A percentile compares a stretch with the other conserved stretches of the same genome.
phyloP scores from a whole-genome alignment of 768 basidiomycete species.

The Hygrocybe punicea region DNA sequence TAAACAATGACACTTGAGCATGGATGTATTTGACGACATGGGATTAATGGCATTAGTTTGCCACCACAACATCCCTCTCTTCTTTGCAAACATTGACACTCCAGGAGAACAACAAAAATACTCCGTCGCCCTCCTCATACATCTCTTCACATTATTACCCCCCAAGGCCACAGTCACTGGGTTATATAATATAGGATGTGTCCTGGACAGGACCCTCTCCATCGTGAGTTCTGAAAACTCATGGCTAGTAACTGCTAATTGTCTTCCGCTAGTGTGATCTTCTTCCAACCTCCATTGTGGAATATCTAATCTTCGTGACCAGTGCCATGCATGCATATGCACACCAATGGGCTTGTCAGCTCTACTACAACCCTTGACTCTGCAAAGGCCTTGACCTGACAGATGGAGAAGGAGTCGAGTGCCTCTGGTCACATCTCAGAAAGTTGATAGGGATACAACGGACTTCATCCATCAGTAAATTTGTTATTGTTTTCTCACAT shows the following conservation, averaged over 20 bases:
- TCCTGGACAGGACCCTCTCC: conserved; percentile 29
- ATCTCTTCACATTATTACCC: conserved; percentile 31
- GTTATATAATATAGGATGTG: conserved; percentile 32
- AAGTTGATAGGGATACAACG: conserved; percentile 19
- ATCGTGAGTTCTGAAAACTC: conserved; percentile 23
- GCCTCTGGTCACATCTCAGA: conserved; percentile 30
- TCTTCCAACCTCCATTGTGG: conserved; percentile 14
- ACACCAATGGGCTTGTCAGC: conserved; percentile 35
- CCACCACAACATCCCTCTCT: conserved; percentile 30
- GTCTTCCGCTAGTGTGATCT: conserved; percentile 24
- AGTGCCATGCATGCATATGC: conserved; percentile 37
- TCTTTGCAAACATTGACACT: conserved; percentile 31
- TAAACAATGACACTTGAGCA: conserved; percentile 15
- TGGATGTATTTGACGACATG: conserved; percentile 19
- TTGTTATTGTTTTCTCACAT: not conserved
- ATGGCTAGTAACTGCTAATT: conserved; percentile 27
- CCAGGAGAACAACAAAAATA: conserved; percentile 32
- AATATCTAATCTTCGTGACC: conserved; percentile 22
- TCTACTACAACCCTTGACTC: conserved; percentile 34
- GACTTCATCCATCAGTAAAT: conserved; percentile 25
- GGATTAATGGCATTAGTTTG: conserved; percentile 34
- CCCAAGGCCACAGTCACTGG: conserved; percentile 20
- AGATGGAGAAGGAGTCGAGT: conserved; percentile 36
- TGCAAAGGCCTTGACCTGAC: conserved; percentile 28
- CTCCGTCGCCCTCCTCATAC: conserved; percentile 32